Conservation (phyloP, 345 rosid genomes). For the Salix suchowensis region DNA sequence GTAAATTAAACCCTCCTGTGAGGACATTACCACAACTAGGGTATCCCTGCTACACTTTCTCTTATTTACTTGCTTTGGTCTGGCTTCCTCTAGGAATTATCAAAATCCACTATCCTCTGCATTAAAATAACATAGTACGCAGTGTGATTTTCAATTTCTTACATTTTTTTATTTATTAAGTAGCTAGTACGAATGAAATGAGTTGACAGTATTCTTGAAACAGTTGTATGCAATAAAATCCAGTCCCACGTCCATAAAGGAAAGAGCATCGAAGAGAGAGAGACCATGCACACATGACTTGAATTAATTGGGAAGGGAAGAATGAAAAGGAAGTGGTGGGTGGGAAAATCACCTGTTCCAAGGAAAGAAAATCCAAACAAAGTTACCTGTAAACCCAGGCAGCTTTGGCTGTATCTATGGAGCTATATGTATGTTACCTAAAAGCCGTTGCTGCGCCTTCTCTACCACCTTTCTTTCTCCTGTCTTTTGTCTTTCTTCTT, state of each 20-base stretch:
- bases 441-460: slow-evolving; percentile 19
- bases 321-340: neutral
- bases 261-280: neutral
- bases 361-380: slow-evolving; percentile 23
- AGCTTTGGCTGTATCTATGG: slow-evolving; percentile 29
- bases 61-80: slow-evolving; percentile 12
- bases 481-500: slow-evolving; percentile 7
- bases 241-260: neutral
- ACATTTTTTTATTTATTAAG: too few species aligned
- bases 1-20: neutral
- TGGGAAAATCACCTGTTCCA: neutral
- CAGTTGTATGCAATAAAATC: neutral
- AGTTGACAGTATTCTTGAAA: neutral
- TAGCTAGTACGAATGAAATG: neutral
- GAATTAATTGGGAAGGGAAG: neutral
- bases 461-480: neutral
- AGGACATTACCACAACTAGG: neutral
- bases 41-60: slow-evolving; percentile 7
- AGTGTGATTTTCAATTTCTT: too few species aligned
- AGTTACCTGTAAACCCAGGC: slow-evolving; percentile 32
- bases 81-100: slow-evolving; percentile 1
- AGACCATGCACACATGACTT: neutral
- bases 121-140: neutral
- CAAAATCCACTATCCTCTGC: neutral
- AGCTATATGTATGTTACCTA: slow-evolving; percentile 15